Base-by-base conservation (phyloP, 176 grass and related monocot species). In the Tillandsia fasciculata region DNA sequence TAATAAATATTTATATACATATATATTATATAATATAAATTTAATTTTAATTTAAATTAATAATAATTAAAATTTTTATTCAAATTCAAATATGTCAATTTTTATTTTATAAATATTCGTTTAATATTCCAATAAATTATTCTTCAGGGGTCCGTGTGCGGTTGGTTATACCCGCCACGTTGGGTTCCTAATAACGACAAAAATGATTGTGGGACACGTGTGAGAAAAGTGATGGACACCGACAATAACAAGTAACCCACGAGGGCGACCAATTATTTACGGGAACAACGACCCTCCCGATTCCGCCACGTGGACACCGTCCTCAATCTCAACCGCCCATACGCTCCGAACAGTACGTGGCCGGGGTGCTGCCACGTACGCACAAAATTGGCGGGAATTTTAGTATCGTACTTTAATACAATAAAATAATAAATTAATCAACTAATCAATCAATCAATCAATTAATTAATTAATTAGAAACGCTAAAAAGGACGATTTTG, bases 361-460 rank as follows among this genome's bases (percentile, higher is more conserved):
- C 59, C 15, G 69, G 77, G 77, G 77, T 66, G 48, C 0, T 70
- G 77, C 77, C 77, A 79, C 77, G 56, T 79, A 52, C 12, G n/a
- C 11, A 47, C n/a, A 79, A 52, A 8, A 14, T 29, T n/a, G 23
- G 15, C 15, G 49, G 24, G 51, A 42, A 49, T 9, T 77, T 64
- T 56, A 66, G 65, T 28, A 26, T 1, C 42, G 4, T 20, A 28
- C 50, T 76, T 2, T 78, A 53, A 59, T 27, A 54, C 24, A 2
- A 24, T 24, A 24, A 24, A 24, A 24, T 23, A 17, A 26, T 68
- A 48, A 67, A 65, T 69, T 69, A 65, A 23, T 42, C 24, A 24
- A 24, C 24, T n/a, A 13, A 17, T 69, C 10, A 51, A 48, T 14
- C 18, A 51, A 48, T 14, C 18, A 63, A 75, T 63, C 42, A 76